Evolutionary conservation across 345 rosid genomes (phyloP).

Genomic region (Euphorbia peplus): DNA sequence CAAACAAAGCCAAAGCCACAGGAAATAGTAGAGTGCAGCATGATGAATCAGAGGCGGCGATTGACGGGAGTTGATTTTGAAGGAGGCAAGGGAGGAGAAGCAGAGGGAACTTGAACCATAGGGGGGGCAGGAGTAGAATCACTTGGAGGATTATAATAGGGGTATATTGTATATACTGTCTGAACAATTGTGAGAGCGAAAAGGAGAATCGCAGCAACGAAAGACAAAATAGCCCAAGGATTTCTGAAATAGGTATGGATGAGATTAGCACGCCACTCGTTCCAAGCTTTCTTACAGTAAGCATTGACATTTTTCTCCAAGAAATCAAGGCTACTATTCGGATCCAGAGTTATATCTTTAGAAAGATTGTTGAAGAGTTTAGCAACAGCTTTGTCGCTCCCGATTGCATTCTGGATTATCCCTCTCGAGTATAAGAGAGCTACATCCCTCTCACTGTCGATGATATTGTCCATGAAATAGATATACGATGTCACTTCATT

Average conservation of each 20-base stretch:
- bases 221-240: conserved; percentile 47
- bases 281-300: conserved; percentile 38
- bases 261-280: conserved; percentile 48
- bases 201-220: conserved; percentile 39
- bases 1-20: no score
- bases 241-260: conserved; percentile 47
- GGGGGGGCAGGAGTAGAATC: neutral
- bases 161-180: conserved; percentile 24
- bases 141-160: conserved; percentile 17
- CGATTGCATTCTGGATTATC: conserved; percentile 44
- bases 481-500: conserved; percentile 42
- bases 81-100: neutral
- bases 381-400: conserved; percentile 50
- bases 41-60: conserved; percentile 8
- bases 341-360: conserved; percentile 38
- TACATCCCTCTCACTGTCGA: conserved; percentile 43
- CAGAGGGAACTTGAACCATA: neutral
- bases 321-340: conserved; percentile 21
- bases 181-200: conserved; percentile 43
- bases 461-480: conserved; percentile 47
- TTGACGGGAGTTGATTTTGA: neutral
- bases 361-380: conserved; percentile 42
- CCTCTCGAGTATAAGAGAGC: conserved; percentile 39
- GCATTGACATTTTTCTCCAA: conserved; percentile 34
- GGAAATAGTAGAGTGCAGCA: no score